Conservation (phyloP, 2,329 filamentous ascomycete genomes). For the Amylocarpus encephaloides region DNA sequence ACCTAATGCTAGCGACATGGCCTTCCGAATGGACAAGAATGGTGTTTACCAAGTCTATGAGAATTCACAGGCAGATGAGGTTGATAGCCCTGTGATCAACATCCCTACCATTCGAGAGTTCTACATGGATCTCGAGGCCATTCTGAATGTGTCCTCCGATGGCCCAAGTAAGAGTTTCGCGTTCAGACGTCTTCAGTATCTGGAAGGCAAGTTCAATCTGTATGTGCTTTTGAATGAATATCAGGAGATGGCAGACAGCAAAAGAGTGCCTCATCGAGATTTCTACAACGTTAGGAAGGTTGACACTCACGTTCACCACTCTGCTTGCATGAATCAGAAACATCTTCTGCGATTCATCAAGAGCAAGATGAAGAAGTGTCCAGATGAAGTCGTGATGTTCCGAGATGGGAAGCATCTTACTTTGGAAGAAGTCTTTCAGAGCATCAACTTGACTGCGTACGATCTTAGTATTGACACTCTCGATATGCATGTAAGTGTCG, state of each 20-base stretch:
- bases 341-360: constrained; percentile 98
- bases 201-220: constrained; percentile 95
- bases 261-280: constrained; percentile 93
- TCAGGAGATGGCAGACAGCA: constrained; percentile 95
- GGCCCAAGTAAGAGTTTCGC: constrained; percentile 96
- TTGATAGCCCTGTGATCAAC: constrained; percentile 63
- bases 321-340: constrained; percentile 99
- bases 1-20: constrained; percentile 61
- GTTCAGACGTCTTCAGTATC: constrained; percentile 86
- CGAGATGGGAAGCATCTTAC: constrained; percentile 90
- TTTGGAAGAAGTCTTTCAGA: constrained; percentile 87
- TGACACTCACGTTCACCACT: constrained; percentile 98
- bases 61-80: constrained; percentile 52
- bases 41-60: constrained; percentile 93
- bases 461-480: constrained; percentile 97
- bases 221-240: constrained; percentile 94
- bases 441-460: constrained; percentile 94
- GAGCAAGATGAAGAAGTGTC: constrained; percentile 98
- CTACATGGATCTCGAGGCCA: constrained; percentile 86
- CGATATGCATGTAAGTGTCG: constrained; percentile 81
- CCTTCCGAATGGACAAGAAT: constrained; percentile 71
- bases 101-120: constrained; percentile 94
- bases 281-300: constrained; percentile 99
- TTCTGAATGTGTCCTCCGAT: constrained; percentile 86
- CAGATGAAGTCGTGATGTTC: constrained; percentile 87